Evolutionary conservation across 129 eudicot species (phyloP).

Genomic region (Tanacetum coccineum): DNA sequence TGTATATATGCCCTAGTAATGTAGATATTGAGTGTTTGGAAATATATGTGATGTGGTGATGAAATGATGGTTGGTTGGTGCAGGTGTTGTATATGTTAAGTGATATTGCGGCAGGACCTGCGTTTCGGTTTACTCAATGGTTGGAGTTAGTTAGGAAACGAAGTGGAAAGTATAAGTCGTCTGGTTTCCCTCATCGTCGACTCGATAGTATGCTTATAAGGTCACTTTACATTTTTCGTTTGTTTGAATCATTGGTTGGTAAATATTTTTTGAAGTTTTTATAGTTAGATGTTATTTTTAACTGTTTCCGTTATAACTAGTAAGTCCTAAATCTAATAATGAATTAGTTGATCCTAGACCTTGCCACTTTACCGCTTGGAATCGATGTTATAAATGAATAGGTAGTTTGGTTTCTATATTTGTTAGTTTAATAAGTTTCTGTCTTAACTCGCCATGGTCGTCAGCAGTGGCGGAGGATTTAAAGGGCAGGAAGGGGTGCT

Average conservation of each 20-base stretch:
- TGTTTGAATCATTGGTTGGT: background rate
- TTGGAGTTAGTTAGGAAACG: constrained; percentile 88
- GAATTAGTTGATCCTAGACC: too few relatives aligned
- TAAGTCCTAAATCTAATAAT: too few relatives aligned
- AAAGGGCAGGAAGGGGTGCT: too few relatives aligned
- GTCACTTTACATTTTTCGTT: constrained; percentile 27
- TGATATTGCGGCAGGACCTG: constrained; percentile 84
- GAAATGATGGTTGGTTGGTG: constrained; percentile 22
- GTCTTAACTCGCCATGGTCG: too few relatives aligned
- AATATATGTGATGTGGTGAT: background rate
- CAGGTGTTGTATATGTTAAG: constrained; percentile 95
- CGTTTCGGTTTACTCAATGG: constrained; percentile 82
- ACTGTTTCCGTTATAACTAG: too few relatives aligned
- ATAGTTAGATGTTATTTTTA: too few relatives aligned
- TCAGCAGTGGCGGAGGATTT: too few relatives aligned
- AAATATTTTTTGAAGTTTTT: too few relatives aligned
- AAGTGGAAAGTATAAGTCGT: constrained; percentile 58
- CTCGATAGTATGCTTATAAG: constrained; percentile 58
- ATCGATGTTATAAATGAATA: background rate
- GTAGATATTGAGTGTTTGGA: background rate
- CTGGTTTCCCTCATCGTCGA: constrained; percentile 75
- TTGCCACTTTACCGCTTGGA: too few relatives aligned
- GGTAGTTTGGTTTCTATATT: background rate
- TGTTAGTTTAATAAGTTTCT: background rate
- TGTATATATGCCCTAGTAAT: background rate